A percentile compares a stretch with the other conserved stretches of the same genome.
phyloP scores from a whole-genome alignment of 257 asterid species.

The Prunella vulgaris region DNA sequence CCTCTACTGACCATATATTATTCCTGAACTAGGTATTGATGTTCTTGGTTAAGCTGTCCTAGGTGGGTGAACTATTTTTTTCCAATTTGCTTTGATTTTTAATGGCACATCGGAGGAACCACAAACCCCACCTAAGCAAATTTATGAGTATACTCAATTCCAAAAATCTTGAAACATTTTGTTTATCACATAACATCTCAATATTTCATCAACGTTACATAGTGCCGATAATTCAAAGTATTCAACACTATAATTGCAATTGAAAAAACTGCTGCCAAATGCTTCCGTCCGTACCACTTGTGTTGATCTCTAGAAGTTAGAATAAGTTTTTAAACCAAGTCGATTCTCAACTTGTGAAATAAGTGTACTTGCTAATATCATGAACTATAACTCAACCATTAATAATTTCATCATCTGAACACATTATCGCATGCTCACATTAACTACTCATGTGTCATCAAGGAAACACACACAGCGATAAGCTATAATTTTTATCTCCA shows the following conservation, averaged over 20 bases:
- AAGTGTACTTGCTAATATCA: neutral
- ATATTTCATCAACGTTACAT: conserved; percentile 4
- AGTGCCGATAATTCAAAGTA: neutral
- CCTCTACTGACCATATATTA: too few relatives aligned
- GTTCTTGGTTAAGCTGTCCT: too few relatives aligned
- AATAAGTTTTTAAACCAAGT: neutral
- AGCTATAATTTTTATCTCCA: too few relatives aligned
- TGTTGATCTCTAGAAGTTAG: neutral
- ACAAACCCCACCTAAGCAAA: too few relatives aligned
- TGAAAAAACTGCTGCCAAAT: neutral
- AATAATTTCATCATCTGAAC: neutral
- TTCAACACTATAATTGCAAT: neutral
- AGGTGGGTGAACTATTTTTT: too few relatives aligned
- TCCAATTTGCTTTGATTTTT: too few relatives aligned
- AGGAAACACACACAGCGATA: neutral
- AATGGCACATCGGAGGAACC: too few relatives aligned
- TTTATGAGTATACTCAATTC: neutral
- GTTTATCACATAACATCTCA: neutral
- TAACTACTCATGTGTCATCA: neutral
- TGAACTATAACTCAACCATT: neutral
- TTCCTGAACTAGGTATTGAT: too few relatives aligned
- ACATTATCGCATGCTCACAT: neutral
- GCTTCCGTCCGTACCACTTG: neutral
- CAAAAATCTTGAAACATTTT: neutral
- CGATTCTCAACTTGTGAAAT: neutral